Base-by-base conservation (phyloP, 2,329 filamentous ascomycete genomes). In the Neophaeococcomyces aloes region DNA sequence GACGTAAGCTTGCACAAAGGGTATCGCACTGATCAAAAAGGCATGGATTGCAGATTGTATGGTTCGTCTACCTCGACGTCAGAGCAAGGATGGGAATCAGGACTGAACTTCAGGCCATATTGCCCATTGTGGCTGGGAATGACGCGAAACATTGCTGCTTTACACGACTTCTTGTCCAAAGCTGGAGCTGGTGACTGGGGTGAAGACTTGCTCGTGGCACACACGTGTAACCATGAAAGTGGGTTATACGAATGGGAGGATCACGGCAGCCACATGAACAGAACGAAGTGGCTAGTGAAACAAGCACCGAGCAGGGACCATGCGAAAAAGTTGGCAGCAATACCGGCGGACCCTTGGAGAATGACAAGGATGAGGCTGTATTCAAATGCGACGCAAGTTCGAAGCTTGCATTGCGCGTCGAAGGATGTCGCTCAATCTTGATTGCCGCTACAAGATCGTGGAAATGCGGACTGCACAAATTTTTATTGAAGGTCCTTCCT, bases 141-240 rank as follows among this genome's bases (percentile, higher is more conserved):
- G 52, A 52, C 50, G 52, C 51, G 29, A 37, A 19, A 30, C 41
- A 43, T 46, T 34, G 52, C 52, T 53, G 52, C 52, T 54, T 53
- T 53, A 45, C 38, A 41, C 31, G 27, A n/a, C 18, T 32, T 34
- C 17, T n/a, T 10, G 23, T 10, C 23, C 5, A 27, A 27, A 27
- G 10, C 23, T 27, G 23, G 23, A 27, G 23, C 23, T 10, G 23
- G 23, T 27, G 23, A 25, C 23, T 23, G 29, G 25, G 14, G 29
- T 15, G 27, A 27, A 31, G 42, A 38, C 18, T 13, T 21, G 32
- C 14, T 29, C 17, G 19, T 23, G 15, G 14, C 39, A 35, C 21
- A 35, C 21, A 41, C 15, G 30, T 21, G 23, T 42, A 30, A 30
- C 21, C 27, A 42, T 29, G 36, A 21, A 19, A 31, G 30, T 23